Base-by-base conservation (phyloP, 2,329 filamentous ascomycete species). In the Colletotrichum lupini region DNA sequence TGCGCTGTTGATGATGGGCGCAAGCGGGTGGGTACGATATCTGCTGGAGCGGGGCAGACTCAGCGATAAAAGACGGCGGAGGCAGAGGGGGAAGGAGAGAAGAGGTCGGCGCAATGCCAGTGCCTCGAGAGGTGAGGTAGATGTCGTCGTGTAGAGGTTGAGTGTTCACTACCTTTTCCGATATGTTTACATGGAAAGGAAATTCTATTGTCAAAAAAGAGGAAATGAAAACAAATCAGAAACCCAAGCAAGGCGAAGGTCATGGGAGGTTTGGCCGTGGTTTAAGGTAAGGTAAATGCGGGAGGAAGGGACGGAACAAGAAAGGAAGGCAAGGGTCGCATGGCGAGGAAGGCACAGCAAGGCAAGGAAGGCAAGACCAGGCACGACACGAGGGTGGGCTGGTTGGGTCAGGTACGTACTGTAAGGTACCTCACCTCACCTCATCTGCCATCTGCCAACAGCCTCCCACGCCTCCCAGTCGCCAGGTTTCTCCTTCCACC, bases 231-330 rank as follows among this genome's bases (percentile, higher is more conserved):
- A 46, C 46, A 57, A 14, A 49, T 58, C 19, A 55, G 32, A 42
- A 53, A 30, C 42, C 8, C 52, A 22, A 37, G 46, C 49, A 35
- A 22, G 42, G 12, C 57, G 24, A 71, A 22, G 32, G 63, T 26
- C 65, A 67, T 42, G 60, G 61, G 42, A 49, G 42, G 42, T 28
- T 56, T 24, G 8, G 61, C 56, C 65, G 49, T 49, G 24, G 71
- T 73, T 73, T 73, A 73, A 73, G 71, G 67, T 73, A 66, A 35
- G 32, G 32, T 35, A 35, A 35, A 61, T 65, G 58, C 71, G 71
- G 71, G 55, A 73, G 71, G 67, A 73, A 73, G 56, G 67, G 60
- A 66, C 71, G 67, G 71, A 46, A 73, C 67, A 73, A 66, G 71
- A 52, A 70, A 58, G 66, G 59, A 58, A 58, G 66, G 49, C 66